phyloP scores from a whole-genome alignment of 2,329 filamentous ascomycete genomes.

The Fusarium aywerte region DNA sequence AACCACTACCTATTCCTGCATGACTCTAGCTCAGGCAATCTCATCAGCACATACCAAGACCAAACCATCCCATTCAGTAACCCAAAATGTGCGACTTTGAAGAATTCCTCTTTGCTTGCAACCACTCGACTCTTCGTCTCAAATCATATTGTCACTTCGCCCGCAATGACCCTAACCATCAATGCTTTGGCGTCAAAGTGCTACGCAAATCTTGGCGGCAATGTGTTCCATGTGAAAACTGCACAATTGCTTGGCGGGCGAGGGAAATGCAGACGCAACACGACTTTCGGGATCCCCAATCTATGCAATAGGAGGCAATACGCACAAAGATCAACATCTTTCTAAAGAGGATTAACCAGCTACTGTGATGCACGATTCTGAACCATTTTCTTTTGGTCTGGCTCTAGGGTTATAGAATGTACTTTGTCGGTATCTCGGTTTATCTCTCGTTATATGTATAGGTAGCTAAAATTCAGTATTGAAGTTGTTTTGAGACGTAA shows the following conservation, averaged over 20 bases:
- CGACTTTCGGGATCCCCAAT: not conserved
- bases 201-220: conserved; percentile 70
- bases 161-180: conserved; percentile 75
- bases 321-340: not conserved
- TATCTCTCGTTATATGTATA: conserved; percentile 9
- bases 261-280: conserved; percentile 16
- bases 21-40: not conserved
- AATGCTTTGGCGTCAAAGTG: conserved; percentile 74
- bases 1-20: not conserved
- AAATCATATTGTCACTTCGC: conserved; percentile 80
- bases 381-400: not conserved
- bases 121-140: conserved; percentile 67
- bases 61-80: not conserved
- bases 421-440: not conserved
- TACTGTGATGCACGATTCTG: not conserved
- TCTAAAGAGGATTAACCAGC: not conserved
- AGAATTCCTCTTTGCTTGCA: conserved; percentile 73
- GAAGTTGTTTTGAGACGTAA: not conserved
- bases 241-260: conserved; percentile 44
- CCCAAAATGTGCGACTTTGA: conserved; percentile 76
- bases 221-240: conserved; percentile 62
- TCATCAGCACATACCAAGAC: not conserved
- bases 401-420: not conserved
- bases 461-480: conserved; percentile 11
- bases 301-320: conserved; percentile 1